Percentiles rank a stretch among this genome's conserved stretches.
phyloP scores from a whole-genome alignment of 164 flowering plant genomes.

The Annona cherimola region DNA sequence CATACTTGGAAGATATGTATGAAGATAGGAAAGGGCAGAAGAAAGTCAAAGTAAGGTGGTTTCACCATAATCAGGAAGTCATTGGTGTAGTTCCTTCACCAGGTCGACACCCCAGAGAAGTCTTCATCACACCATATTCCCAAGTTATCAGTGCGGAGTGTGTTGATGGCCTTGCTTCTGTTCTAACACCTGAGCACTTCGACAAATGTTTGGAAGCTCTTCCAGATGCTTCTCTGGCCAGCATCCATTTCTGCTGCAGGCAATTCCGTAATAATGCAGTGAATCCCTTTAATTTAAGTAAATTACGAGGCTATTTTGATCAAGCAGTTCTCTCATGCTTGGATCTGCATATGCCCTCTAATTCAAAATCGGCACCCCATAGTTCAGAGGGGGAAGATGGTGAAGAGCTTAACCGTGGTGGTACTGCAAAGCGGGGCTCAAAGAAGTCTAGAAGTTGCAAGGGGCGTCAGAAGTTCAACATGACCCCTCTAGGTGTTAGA shows the following conservation, averaged over 20 bases:
- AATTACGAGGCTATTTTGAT: slow-evolving; percentile 73
- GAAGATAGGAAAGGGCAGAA: slow-evolving; percentile 86
- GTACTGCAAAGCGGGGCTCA: slow-evolving; percentile 35
- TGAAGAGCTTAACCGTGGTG: slow-evolving; percentile 39
- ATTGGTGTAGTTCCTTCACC: slow-evolving; percentile 38
- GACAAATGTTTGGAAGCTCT: slow-evolving; percentile 53
- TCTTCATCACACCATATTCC: slow-evolving; percentile 79
- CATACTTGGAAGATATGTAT: slow-evolving; percentile 95
- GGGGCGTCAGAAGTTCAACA: slow-evolving; percentile 29
- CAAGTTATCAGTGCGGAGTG: slow-evolving; percentile 96
- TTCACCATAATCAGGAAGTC: slow-evolving; percentile 84
- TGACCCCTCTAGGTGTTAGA: slow-evolving; percentile 22
- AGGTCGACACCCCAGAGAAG: slow-evolving; percentile 77
- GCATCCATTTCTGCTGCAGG: slow-evolving; percentile 61
- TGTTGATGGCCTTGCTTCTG: slow-evolving; percentile 84
- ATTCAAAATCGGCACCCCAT: slow-evolving; percentile 16
- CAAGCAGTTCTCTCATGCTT: slow-evolving; percentile 70
- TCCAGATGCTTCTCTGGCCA: slow-evolving; percentile 38
- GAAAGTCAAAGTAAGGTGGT: slow-evolving; percentile 97
- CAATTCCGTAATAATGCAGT: slow-evolving; percentile 63
- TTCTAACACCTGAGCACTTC: slow-evolving; percentile 81
- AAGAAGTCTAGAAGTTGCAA: slow-evolving; percentile 55
- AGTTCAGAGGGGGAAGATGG: slow-evolving; percentile 32
- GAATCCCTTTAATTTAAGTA: slow-evolving; percentile 74
- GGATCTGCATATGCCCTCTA: slow-evolving; percentile 25